Evolutionary conservation across 2,329 filamentous ascomycete species (phyloP), one percentile per base, ranked within the genome.

Genomic region (Cercospora zeae-maydis): DNA sequence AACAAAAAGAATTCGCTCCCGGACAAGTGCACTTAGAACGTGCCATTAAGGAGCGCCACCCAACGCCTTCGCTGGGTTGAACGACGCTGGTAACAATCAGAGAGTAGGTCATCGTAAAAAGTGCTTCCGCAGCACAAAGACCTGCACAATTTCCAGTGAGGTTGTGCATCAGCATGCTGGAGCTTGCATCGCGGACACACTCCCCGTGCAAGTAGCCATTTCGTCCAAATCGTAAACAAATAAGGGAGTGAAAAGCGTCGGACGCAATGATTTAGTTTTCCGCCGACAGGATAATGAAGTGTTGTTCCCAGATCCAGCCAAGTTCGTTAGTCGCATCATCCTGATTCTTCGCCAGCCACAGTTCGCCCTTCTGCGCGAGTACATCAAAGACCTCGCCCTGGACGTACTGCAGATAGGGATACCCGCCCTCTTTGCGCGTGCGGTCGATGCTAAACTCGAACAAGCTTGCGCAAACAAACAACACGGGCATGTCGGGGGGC

Each of bases 251-350:
- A 39, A 30, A 24, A 10, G 21, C 16, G 33, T 16, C 30, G 16
- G 11, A 27, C 33, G 37, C 31, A 53, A 16, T 9, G 14, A 21
- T 52, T 21, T 61, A 65, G 55, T 61, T 61, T 52, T 70, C 69
- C 45, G 58, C 42, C 10, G 66, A 68, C 21, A 75, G 63, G 42
- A 75, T 69, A 61, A 75, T 75, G 81, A 99, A 99, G 79, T 99
- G 95, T 77, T 97, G 97, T 72, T 93, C 96, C 95, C 95, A 99
- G 72, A 99, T 96, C 95, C 95, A 99, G 57, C 95, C 95, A 34
- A 98, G 88, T 67, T 87, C 84, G 67, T 89, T 85, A 10, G 81
- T 83, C 1, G 86, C 80, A 76, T 99, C 95, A 73, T 99, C 95
- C 78, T 99, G 95, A 75, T 99, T 99, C 77, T 92, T 92, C 58